Conservation (phyloP, 257 asterid species). For the Nicotiana tomentosiformis region DNA sequence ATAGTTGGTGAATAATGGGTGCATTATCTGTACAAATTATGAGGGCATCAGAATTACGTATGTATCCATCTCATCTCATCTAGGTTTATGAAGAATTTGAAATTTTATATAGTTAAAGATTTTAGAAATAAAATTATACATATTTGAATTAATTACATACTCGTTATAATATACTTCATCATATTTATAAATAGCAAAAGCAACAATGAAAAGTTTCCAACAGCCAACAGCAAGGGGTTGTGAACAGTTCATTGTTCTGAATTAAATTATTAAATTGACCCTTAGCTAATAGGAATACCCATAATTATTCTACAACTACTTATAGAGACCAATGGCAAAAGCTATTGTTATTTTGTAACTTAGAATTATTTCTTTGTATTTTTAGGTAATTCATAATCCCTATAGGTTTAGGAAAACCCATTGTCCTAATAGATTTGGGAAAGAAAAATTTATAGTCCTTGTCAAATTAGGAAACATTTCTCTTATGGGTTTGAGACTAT, state of each 20-base stretch:
- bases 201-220: background rate
- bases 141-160: background rate
- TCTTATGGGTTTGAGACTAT: too few species aligned
- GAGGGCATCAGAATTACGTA: background rate
- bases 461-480: too few species aligned
- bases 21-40: background rate
- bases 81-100: background rate
- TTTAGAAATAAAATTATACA: background rate
- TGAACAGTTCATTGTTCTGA: too few species aligned
- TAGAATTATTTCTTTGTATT: too few species aligned
- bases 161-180: background rate
- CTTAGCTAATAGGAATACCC: background rate
- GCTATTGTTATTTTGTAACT: too few species aligned
- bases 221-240: background rate
- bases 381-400: too few species aligned
- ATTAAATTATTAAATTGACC: background rate
- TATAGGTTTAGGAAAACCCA: too few species aligned
- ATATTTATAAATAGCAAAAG: too few species aligned
- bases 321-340: background rate
- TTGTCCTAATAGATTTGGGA: too few species aligned
- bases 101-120: background rate
- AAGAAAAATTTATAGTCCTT: too few species aligned
- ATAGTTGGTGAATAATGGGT: background rate
- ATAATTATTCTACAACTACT: background rate
- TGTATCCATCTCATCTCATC: background rate